Evolutionary conservation across 2,329 filamentous ascomycete genomes (phyloP), one percentile per base, ranked within the genome.

Genomic region (Niveomyces coronatus): DNA sequence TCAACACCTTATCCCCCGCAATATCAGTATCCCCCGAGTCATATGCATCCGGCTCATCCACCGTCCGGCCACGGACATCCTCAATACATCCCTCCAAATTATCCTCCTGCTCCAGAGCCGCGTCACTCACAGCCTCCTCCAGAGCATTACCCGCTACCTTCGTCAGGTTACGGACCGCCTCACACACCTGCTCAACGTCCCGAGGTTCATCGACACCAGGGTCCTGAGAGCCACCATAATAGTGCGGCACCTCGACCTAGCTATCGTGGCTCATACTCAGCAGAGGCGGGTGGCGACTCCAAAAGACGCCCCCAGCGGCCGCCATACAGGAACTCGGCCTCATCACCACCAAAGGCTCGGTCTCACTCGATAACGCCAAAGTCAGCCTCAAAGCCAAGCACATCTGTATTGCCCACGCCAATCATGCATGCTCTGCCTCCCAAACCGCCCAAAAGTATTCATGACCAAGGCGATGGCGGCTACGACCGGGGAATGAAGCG

Each of bases 31-130:
- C 40, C 34, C 11, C 35, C 28, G 13, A 22, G 35, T 10, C 35
- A 37, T 19, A 28, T 27, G 14, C 35, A 53, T 24, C 37, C 50
- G 35, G 41, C 28, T 31, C 31, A 34, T 27, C 44, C 20, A 19
- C 37, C 50, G 7, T 31, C 35, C 4, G 31, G 27, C 20, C 32
- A 42, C 19, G 35, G 26, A 8, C 40, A 39, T 17, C 47, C 47
- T 28, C 40, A 46, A 18, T 47, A 48, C 5, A 45, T 47, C 15
- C 24, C 41, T 13, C 35, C 26, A 5, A 15, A 45, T 9, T 55
- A 53, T 17, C 39, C 33, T 7, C 29, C 45, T 13, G 45, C 50
- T 13, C 38, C 48, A 16, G 42, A 45, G 14, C 31, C 45, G 18
- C 31, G 36, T 15, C 9, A 29, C 16, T 22, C 30, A 7, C 32